Evolutionary conservation across 768 basidiomycete genomes (phyloP), one percentile per base, ranked within the genome.

Genomic region (Lyophyllum semitale): DNA sequence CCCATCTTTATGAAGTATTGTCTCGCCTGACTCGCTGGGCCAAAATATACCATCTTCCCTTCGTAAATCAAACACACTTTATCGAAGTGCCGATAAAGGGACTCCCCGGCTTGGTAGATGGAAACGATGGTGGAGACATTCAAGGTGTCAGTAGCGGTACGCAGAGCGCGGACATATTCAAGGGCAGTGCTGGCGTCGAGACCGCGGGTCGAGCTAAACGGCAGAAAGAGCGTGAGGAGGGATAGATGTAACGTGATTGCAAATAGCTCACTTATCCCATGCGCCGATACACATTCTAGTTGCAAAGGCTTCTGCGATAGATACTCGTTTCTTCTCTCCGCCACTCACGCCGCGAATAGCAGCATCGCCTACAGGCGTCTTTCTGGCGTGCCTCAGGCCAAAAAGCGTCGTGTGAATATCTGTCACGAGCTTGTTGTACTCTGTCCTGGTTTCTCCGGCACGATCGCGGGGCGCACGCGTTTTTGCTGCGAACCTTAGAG

Each of bases 101-200:
- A 76, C 66, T 93, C 89, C 53, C 87, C 86, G 8, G 89, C 92
- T 69, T 94, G 92, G 69, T 94, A 93, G 33, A 95, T 82, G 0
- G 89, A 87, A n/a, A 90, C 88, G 54, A 94, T 80, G 0, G 87
- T 91, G 0, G 87, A 73, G 17, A 68, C 55, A n/a, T 71, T 65
- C 51, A 74, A 74, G 3, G 79, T 73, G 61, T 91, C 84, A 0
- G 89, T 88, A 3, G 80, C 74, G 38, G 84, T 76, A 3, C 89
- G 81, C 30, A 92, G 74, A 1, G 85, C 82, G 42, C 77, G 83
- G 43, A 84, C 83, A 60, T 88, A 91, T 65, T 91, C 88, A 33
- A 89, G 71, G 12, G 88, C 89, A 2, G 88, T 91, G 15, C 82
- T 84, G 0, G 87, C 78, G 64, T 87, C 85, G 44, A 87, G 73